Evolutionary conservation across 2,329 filamentous ascomycete species (phyloP), one percentile per base, ranked within the genome.

Genomic region (Monosporascus sp.): DNA sequence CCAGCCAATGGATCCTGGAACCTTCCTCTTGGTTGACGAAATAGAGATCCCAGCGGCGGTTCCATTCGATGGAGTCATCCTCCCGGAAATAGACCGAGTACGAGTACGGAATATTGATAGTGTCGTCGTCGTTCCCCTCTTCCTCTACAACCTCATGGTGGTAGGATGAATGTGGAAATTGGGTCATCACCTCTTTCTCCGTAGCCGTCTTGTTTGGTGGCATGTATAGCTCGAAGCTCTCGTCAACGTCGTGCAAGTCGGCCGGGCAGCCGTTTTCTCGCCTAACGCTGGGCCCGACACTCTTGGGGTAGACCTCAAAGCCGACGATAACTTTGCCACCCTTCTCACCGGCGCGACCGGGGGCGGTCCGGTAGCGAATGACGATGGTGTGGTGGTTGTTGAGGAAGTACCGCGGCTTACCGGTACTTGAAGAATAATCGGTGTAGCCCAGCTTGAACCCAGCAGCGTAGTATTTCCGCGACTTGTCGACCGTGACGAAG

Each of bases 71-170:
- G 20, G 80, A 83, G 43, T 86, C 82, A 57, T 95, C 90, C 68
- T 95, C 88, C 50, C 90, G 85, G 74, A 91, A 96, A 71, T 94
- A 95, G 16, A 96, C 87, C 3, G 90, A 93, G 72, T 96, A 96
- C 0, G 90, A 89, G 71, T 92, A 95, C 0, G 91, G 90, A 50
- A 96, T 86, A 2, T 80, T 84, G 49, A 94, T 70, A 2, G 77
- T 89, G 16, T 83, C 82, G 26, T 80, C 81, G 54, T 88, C 85
- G 43, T 86, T 81, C 24, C 80, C 75, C 49, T 85, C 82, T 43
- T 77, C 73, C 37, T 79, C 77, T 6, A 64, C 50, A 40, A 78
- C 75, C 53, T 82, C 74, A 0, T 79, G 81, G 27, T 81, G 71
- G 66, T 86, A 85, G 1, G 83, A 84, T 0, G 80, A 80, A 27